Evolutionary conservation across 768 basidiomycete species (phyloP).

Genomic region (Amanita subjunquillea): DNA sequence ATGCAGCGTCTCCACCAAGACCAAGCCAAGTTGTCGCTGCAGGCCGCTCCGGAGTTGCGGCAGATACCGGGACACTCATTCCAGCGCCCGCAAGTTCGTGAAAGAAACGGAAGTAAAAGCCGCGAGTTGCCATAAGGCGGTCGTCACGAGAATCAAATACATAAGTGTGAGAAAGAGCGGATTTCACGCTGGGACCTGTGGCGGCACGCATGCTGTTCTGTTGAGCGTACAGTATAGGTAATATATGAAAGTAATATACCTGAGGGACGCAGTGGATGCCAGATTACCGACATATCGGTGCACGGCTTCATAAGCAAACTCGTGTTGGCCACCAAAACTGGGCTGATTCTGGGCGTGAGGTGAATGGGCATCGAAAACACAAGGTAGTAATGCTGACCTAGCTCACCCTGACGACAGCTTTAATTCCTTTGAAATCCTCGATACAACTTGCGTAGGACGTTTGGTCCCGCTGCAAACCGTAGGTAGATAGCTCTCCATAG

Average conservation of each 20-base stretch:
- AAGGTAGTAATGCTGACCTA: conserved; percentile 29
- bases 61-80: background rate
- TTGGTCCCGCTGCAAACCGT: conserved; percentile 73
- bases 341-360: conserved; percentile 23
- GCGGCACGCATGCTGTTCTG: conserved; percentile 64
- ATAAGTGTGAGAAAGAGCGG: conserved; percentile 72
- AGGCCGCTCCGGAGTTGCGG: background rate
- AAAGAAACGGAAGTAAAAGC: conserved; percentile 49
- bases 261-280: conserved; percentile 68
- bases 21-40: background rate
- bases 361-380: conserved; percentile 10
- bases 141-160: conserved; percentile 71
- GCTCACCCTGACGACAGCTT: conserved; percentile 69
- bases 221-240: background rate
- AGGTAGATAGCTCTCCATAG: conserved; percentile 59
- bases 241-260: conserved; percentile 30
- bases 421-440: conserved; percentile 54
- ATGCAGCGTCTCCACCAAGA: conserved; percentile 69
- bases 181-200: conserved; percentile 76
- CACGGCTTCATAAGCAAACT: conserved; percentile 78
- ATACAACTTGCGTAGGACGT: conserved; percentile 64
- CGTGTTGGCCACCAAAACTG: conserved; percentile 43
- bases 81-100: conserved; percentile 58
- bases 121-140: conserved; percentile 48
- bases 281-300: conserved; percentile 67